Evolutionary conservation across 1,284 basidiomycete genomes (phyloP).

Genomic region (Sanghuangporus baumii): DNA sequence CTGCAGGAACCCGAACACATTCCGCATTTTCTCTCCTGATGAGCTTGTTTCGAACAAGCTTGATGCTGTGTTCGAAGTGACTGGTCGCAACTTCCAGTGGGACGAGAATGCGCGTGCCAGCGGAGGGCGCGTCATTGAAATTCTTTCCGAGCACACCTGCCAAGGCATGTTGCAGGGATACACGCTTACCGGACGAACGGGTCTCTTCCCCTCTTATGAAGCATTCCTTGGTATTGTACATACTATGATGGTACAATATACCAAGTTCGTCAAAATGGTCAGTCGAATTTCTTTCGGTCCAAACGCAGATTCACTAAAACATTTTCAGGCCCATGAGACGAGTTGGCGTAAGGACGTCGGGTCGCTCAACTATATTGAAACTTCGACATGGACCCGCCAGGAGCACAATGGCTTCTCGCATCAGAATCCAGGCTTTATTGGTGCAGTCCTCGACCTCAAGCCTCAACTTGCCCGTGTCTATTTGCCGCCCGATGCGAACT

Average conservation of each 20-base stretch:
- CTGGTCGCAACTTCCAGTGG: slow-evolving; percentile 77
- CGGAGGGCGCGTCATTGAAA: slow-evolving; percentile 80
- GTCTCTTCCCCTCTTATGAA: slow-evolving; percentile 86
- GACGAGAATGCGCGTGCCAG: slow-evolving; percentile 57
- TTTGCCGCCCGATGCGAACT: slow-evolving; percentile 87
- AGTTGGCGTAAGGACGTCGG: slow-evolving; percentile 69
- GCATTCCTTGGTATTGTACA: slow-evolving; percentile 77
- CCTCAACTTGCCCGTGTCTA: slow-evolving; percentile 75
- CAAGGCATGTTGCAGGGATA: slow-evolving; percentile 88
- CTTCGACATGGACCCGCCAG: slow-evolving; percentile 81
- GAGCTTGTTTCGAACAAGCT: slow-evolving; percentile 89
- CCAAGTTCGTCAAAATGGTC: slow-evolving; percentile 81
- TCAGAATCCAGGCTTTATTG: slow-evolving; percentile 84
- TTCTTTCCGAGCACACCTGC: slow-evolving; percentile 83
- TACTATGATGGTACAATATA: slow-evolving; percentile 81
- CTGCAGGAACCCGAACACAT: slow-evolving; percentile 61
- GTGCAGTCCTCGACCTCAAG: slow-evolving; percentile 75
- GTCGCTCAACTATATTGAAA: slow-evolving; percentile 83
- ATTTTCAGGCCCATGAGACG: slow-evolving; percentile 53
- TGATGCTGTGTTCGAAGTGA: slow-evolving; percentile 64
- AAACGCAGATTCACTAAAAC: too few relatives aligned
- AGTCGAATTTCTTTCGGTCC: slow-evolving; percentile 16
- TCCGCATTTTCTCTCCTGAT: slow-evolving; percentile 91
- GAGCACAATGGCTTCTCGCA: slow-evolving; percentile 79
- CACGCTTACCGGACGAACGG: slow-evolving; percentile 76